Percentiles rank a stretch among this genome's conserved stretches.
These are phyloP conservation scores for Rhizodiscina lignyota DNA, from an alignment of 495 filamentous ascomycete species.

Conservation along the genomic window DNA sequence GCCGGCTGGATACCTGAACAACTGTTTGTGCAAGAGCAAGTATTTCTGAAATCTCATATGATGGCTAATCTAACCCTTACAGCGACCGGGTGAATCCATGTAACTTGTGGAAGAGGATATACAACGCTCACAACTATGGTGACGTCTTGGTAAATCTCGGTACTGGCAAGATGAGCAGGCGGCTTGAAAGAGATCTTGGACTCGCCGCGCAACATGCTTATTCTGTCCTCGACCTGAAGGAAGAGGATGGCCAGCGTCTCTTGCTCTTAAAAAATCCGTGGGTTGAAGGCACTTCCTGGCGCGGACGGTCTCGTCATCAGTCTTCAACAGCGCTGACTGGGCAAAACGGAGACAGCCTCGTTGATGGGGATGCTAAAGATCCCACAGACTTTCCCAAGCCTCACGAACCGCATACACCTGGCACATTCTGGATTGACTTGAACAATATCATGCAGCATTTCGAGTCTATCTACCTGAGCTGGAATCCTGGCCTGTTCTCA, in stretches of 20 bases:
- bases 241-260: constrained; percentile 40
- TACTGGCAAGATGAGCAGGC: constrained; percentile 58
- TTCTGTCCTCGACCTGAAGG: constrained; percentile 67
- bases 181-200: constrained; percentile 64
- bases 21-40: constrained; percentile 63
- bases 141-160: constrained; percentile 83
- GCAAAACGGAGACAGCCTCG: constrained; percentile 10
- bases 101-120: constrained; percentile 63
- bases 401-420: constrained; percentile 30
- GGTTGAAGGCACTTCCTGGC: constrained; percentile 65
- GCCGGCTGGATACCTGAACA: constrained; percentile 97
- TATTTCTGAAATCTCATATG: background rate
- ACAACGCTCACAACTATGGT: constrained; percentile 53
- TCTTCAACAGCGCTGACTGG: no score
- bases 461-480: constrained; percentile 90
- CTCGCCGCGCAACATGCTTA: constrained; percentile 87
- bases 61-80: constrained; percentile 5
- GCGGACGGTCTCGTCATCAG: constrained; percentile 23
- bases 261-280: constrained; percentile 92
- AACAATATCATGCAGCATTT: constrained; percentile 78
- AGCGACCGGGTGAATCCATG: constrained; percentile 38
- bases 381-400: background rate
- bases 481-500: constrained; percentile 78
- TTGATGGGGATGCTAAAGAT: constrained; percentile 1
- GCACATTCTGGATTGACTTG: constrained; percentile 83